Evolutionary conservation across 2,329 filamentous ascomycete genomes (phyloP), one percentile per base, ranked within the genome.

Genomic region (Drechmeria coniospora): DNA sequence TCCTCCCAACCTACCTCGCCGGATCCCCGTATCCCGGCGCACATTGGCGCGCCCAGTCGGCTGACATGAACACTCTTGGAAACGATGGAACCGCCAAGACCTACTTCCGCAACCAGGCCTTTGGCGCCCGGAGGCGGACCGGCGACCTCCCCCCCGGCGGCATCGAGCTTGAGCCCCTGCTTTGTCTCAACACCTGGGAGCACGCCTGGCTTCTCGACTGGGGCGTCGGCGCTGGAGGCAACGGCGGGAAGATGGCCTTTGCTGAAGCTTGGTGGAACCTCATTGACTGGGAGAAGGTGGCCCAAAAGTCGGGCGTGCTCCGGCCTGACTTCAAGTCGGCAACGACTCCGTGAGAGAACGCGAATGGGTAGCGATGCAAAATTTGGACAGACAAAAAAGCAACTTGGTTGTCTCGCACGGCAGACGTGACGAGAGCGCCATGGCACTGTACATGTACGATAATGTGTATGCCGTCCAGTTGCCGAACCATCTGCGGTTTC

Each of bases 131-230:
- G 33, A 46, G 40, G 36, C 40, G 47, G 28, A 34, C 29, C 10
- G 40, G 36, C 19, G 45, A 51, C 25, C 51, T 65, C 33, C 65
- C 73, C 5, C 74, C 78, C 2, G 79, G 78, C 21, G 76, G 75
- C 32, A 65, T 72, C 37, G 66, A 78, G 26, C 53, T 86, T 19
- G 63, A 73, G 31, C 86, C 87, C 9, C 63, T 95, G 34, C 60
- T 98, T 42, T 94, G 87, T 50, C 68, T 95, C 33, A 95, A 84
- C 57, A 93, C 84, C 5, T 98, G 90, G 90, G 78, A 95, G 61
- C 90, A 95, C 56, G 76, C 79, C 7, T 98, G 80, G 72, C 58
- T 95, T 50, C 68, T 70, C 30, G 84, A 95, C 51, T 94, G 80
- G 53, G 70, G 70, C 28, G 48, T 74, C 17, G 62, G 63, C 8